Evolutionary conservation across 2,329 filamentous ascomycete genomes (phyloP), one percentile per base, ranked within the genome.

Genomic region (Fusarium decemcellulare): DNA sequence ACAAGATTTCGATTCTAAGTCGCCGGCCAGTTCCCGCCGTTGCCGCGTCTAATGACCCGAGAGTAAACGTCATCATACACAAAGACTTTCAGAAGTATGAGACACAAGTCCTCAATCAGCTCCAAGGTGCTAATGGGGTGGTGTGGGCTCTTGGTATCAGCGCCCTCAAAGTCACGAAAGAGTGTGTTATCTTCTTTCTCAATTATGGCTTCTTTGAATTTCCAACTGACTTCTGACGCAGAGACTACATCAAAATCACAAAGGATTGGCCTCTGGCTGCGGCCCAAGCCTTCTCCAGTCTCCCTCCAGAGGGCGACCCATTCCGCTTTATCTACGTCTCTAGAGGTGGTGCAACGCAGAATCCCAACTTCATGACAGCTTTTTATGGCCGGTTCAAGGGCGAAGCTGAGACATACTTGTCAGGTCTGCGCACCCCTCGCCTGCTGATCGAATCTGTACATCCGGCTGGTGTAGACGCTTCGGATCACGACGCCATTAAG

Each of bases 261-360:
- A 47, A 47, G 32, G 27, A 47, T 12, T 47, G 29, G 27, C 44
- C 44, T 47, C 27, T 32, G 11, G 27, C 44, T 12, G 44, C 44
- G 2, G 27, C 14, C 27, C n/a, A 5, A 16, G 44, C 44, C 27
- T 47, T 47, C 15, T 47, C 44, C 15, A 47, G 16, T n/a, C 44
- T 47, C 27, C 3, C 27, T 4, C 9, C 27, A 1, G 27, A 16
- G 3, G 44, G 16, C 15, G 44, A 30, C 16, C 44, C 44, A 9
- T 47, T 47, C 27, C 44, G 44, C 27, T 47, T 47, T 29, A 47
- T 47, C 44, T 47, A 47, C n/a, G 27, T 47, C 29, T 47, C 44
- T 3, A 10, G 44, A n/a, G 44, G 44, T 29, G 44, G 27, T 15
- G 44, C 44, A 47, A 47, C 44, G 15, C 32, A 29, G 44, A 47